Conservation (phyloP, 75 land plant species). For the Cryptomeria japonica region DNA sequence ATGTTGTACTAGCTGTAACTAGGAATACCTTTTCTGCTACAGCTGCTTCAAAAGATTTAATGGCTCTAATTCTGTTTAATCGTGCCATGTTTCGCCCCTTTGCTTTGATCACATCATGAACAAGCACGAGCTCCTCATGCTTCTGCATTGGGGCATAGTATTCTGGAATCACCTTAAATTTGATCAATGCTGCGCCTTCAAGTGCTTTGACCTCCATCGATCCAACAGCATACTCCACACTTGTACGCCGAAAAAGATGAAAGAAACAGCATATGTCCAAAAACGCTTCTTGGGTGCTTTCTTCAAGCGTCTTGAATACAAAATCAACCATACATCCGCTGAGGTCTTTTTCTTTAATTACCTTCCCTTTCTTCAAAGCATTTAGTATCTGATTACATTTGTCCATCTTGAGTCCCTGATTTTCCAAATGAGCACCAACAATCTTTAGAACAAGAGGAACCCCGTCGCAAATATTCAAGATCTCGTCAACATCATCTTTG, state of each 20-base stretch:
- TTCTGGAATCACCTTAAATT: no score
- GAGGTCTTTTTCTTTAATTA: no score
- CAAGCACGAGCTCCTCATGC: background rate
- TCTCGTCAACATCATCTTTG: background rate
- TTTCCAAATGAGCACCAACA: background rate
- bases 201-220: no score
- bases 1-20: no score
- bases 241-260: no score
- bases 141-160: no score
- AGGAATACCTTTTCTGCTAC: background rate
- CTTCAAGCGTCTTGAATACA: no score
- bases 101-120: background rate
- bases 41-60: background rate
- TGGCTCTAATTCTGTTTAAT: background rate
- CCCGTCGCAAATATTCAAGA: background rate
- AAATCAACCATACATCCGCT: no score
- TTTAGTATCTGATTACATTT: background rate
- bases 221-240: no score
- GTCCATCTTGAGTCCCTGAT: background rate
- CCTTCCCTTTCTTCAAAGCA: background rate
- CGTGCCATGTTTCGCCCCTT: background rate
- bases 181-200: no score
- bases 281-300: no score
- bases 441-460: background rate
- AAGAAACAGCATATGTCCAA: no score